A percentile compares a stretch with the other conserved stretches of the same genome.
phyloP scores from a whole-genome alignment of 1,284 basidiomycete genomes.

The Abortiporus biennis region DNA sequence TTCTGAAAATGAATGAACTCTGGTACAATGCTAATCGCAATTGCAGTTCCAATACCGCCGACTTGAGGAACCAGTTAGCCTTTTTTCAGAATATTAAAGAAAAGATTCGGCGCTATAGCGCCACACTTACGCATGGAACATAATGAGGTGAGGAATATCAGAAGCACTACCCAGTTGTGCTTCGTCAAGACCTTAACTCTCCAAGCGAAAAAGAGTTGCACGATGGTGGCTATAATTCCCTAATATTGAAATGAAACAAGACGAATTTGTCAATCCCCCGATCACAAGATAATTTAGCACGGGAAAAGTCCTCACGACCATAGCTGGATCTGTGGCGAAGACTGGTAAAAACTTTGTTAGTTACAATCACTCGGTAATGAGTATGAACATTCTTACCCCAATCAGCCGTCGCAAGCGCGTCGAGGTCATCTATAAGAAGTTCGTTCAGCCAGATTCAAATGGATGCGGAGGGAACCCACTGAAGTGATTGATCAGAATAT shows the following conservation, averaged over 20 bases:
- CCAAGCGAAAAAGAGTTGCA: conserved; percentile 2
- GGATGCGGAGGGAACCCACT: too few relatives aligned
- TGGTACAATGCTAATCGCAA: conserved; percentile 24
- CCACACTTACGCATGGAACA: background rate
- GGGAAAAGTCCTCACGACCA: too few relatives aligned
- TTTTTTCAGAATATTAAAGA: background rate
- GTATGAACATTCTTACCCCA: conserved; percentile 1
- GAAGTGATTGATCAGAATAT: too few relatives aligned
- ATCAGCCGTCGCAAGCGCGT: background rate
- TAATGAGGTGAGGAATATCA: background rate
- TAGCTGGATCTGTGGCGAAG: too few relatives aligned
- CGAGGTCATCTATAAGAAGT: background rate
- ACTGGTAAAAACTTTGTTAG: background rate
- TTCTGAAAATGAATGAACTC: conserved; percentile 24
- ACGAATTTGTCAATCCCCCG: background rate
- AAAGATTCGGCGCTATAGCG: too few relatives aligned
- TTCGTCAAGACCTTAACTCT: background rate
- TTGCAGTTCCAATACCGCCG: conserved; percentile 26
- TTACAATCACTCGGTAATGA: background rate
- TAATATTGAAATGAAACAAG: background rate
- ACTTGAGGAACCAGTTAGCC: too few relatives aligned
- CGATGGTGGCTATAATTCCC: conserved; percentile 1
- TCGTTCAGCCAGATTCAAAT: too few relatives aligned
- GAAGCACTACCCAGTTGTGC: background rate
- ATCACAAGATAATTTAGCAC: too few relatives aligned